phyloP scores from a whole-genome alignment of 2,329 filamentous ascomycete species.

The Chaetomium sp. region DNA sequence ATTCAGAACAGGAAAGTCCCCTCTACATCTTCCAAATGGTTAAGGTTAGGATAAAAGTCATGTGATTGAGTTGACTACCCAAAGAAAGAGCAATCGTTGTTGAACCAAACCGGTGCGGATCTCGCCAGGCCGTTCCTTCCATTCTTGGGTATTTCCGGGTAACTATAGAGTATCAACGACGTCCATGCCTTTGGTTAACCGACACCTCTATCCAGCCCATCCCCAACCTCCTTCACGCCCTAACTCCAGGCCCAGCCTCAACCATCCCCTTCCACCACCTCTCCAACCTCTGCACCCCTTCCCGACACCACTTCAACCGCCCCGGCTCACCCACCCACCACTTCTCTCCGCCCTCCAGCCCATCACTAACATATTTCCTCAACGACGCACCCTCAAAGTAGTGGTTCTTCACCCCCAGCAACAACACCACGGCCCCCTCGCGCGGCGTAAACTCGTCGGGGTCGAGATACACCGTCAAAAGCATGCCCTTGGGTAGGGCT shows the following conservation, averaged over 20 bases:
- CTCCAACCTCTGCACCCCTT: slow-evolving; percentile 14
- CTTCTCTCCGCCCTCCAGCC: slow-evolving; percentile 21
- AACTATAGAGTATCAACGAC: no score
- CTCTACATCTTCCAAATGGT: no score
- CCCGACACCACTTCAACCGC: slow-evolving; percentile 43
- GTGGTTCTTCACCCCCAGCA: slow-evolving; percentile 53
- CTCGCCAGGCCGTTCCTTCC: no score
- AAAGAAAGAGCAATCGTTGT: no score
- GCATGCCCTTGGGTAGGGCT: slow-evolving; percentile 38
- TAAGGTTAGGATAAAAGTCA: no score
- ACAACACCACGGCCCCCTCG: slow-evolving; percentile 44
- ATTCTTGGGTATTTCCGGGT: no score
- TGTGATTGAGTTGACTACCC: no score
- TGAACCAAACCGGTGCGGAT: no score
- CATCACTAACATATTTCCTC: slow-evolving; percentile 38
- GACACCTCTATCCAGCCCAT: neutral
- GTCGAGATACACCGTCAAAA: slow-evolving; percentile 49
- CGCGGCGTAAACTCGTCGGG: slow-evolving; percentile 41
- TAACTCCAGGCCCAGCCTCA: neutral
- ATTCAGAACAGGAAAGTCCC: no score
- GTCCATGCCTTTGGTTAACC: neutral
- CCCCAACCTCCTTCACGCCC: neutral
- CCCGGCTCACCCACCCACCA: slow-evolving; percentile 49
- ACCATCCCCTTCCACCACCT: slow-evolving; percentile 17
- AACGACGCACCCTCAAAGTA: slow-evolving; percentile 42